Base-by-base conservation (phyloP, 2,329 filamentous ascomycete species). In the Talaromyces sp. region DNA sequence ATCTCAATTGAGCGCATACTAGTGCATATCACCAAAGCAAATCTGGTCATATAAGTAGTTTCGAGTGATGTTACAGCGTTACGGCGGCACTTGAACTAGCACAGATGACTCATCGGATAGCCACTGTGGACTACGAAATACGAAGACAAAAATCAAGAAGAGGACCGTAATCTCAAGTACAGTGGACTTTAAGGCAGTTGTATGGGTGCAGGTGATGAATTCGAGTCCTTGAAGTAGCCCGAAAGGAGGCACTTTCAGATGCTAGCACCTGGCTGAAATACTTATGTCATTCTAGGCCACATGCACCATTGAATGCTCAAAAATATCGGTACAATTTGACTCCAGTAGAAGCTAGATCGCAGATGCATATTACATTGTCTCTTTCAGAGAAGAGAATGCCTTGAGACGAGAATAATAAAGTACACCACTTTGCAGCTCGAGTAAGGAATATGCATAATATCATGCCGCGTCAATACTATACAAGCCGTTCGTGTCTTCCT, bases 391-490 rank as follows among this genome's bases (percentile, higher is more conserved):
- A 60, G 58, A 41, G 45, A 54, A n/a, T 13, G 19, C 9, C 19
- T 16, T 16, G 59, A 61, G 59, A 39, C 16, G 45, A 62, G 45
- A 52, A 19, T 41, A 9, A 35, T 54, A 52, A 31, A 52, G n/a
- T 62, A 62, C 35, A 62, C 16, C 60, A 24, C 60, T 52, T 50
- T 24, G 16, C 5, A 37, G 19, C 19, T 47, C 14, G 47, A 62
- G n/a, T 41, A 27, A 24, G 9, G 49, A 45, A 22, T 35, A 54
- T 41, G 37, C 50, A 37, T 57, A 50, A 10, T 4, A 22, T 56
- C 49, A 33, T 56, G 11, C 19, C 43, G 22, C 27, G 16, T 54
- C 31, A 50, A 56, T 62, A 66, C 41, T 41, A 56, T 59, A 66
- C 50, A 62, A 45, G 27, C 37, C 39, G 3, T 43, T 22, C 19